Evolutionary conservation across 2,329 filamentous ascomycete species (phyloP), one percentile per base, ranked within the genome.

Genomic region (Exophiala oligosperma): DNA sequence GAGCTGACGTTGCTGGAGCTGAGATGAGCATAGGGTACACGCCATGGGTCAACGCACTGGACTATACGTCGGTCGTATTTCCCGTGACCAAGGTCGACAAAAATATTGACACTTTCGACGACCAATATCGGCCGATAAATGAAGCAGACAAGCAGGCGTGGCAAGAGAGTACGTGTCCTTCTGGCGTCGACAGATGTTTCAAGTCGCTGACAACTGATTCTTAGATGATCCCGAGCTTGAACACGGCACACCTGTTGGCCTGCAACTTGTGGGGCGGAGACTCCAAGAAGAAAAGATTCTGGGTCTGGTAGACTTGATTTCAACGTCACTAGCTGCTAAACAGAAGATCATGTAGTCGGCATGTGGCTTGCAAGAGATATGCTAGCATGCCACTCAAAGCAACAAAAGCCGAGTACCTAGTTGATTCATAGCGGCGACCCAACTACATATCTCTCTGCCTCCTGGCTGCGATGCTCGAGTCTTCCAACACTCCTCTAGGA

Each of bases 61-160:
- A 90, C 69, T 88, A 88, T 68, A 83, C 86, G 0, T 80, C 78
- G 6, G 70, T 82, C 1, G 78, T 84, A 0, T 88, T 90, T 67
- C 87, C 87, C 0, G 82, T 82, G 2, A 74, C 72, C 1, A 68
- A 73, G 37, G 76, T 78, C 1, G 74, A 80, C 51, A 73, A 74
- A 1, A 64, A 63, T 0, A 63, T 71, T 4, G 80, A 83, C 64
- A 54, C 57, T 14, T 69, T 67, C 40, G 38, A 64, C 4, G 67
- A 62, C 0, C 28, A 61, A 14, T 78, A 75, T 62, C 54, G 69
- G 29, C 75, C 78, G 1, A n/a, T 75, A 14, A 75, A 70, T 56
- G 74, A 74, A 26, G 68, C 76, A 23, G 81, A 84, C 64, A 66
- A 66, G 57, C 76, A 76, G 17, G 78, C 81, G 65, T 69, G 76